These are phyloP conservation scores for Paramecium sonneborni DNA, from an alignment of 73 alveolate species.

Conservation along the genomic window DNA sequence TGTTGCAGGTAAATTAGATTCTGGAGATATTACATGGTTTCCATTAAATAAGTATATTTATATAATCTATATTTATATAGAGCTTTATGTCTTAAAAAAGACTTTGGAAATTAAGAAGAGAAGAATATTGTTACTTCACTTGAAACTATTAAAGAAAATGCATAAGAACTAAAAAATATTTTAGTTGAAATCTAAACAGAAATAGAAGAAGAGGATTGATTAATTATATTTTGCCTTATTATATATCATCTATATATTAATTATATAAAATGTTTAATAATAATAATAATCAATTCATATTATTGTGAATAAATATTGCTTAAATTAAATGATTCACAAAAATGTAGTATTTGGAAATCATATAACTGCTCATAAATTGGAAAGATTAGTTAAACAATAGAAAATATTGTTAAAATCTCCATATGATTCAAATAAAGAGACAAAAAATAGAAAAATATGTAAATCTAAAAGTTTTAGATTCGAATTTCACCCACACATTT, in stretches of 20 bases:
- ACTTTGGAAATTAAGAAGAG: slow-evolving; percentile 4
- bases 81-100: slow-evolving; percentile 31
- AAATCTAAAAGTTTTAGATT: background rate
- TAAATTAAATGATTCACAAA: background rate
- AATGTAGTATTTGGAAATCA: slow-evolving; percentile 17
- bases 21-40: slow-evolving; percentile 36
- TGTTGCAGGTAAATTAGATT: slow-evolving; percentile 49
- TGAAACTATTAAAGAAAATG: background rate
- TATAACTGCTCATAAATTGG: background rate
- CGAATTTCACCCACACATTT: background rate
- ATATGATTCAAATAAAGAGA: background rate
- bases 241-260: background rate
- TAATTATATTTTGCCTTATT: background rate
- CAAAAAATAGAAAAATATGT: background rate
- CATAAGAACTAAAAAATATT: background rate
- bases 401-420: background rate
- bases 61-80: background rate
- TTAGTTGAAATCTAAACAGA: background rate
- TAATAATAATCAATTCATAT: background rate
- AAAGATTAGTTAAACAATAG: background rate
- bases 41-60: slow-evolving; percentile 36
- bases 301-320: background rate
- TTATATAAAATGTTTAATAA: background rate
- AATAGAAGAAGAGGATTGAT: background rate
- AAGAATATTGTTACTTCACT: background rate